Conservation (phyloP, 1,284 basidiomycete genomes). For the Leccinum griseonigrum region DNA sequence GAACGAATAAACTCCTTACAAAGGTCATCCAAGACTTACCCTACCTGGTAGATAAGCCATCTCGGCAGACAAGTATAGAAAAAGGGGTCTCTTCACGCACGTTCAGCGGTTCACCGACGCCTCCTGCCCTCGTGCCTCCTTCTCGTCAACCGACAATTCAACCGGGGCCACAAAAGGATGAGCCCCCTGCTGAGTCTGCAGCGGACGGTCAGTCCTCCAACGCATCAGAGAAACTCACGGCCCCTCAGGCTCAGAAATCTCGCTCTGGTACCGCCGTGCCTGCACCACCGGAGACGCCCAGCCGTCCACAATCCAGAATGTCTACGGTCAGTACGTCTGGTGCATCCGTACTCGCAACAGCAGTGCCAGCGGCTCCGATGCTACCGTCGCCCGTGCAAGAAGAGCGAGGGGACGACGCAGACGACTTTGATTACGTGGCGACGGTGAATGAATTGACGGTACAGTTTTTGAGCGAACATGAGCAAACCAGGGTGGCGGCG, state of each 20-base stretch:
- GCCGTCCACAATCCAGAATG: conserved; percentile 55
- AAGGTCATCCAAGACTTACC: conserved; percentile 86
- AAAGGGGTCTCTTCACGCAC: conserved; percentile 32
- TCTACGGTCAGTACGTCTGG: conserved; percentile 40
- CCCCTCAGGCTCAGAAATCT: conserved; percentile 30
- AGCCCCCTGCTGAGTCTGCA: conserved; percentile 43
- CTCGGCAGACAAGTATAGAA: conserved; percentile 39
- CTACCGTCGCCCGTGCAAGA: conserved; percentile 33
- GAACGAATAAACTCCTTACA: conserved; percentile 85
- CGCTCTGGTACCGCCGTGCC: conserved; percentile 25
- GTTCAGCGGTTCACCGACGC: conserved; percentile 51
- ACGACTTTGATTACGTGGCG: conserved; percentile 88
- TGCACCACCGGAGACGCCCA: conserved; percentile 29
- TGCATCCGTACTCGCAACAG: conserved; percentile 13
- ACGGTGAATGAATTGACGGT: conserved; percentile 92
- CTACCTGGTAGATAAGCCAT: conserved; percentile 54
- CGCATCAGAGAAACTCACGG: conserved; percentile 20
- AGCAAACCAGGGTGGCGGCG: conserved; percentile 93
- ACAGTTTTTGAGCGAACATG: conserved; percentile 94
- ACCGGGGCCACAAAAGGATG: conserved; percentile 39
- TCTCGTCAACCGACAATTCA: conserved; percentile 48
- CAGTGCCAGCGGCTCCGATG: conserved; percentile 24
- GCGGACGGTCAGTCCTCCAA: conserved; percentile 30
- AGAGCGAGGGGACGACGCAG: conserved; percentile 48
- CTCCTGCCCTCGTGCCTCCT: conserved; percentile 38